Evolutionary conservation across 1,284 basidiomycete species (phyloP).

Genomic region (Malassezia sympodialis): DNA sequence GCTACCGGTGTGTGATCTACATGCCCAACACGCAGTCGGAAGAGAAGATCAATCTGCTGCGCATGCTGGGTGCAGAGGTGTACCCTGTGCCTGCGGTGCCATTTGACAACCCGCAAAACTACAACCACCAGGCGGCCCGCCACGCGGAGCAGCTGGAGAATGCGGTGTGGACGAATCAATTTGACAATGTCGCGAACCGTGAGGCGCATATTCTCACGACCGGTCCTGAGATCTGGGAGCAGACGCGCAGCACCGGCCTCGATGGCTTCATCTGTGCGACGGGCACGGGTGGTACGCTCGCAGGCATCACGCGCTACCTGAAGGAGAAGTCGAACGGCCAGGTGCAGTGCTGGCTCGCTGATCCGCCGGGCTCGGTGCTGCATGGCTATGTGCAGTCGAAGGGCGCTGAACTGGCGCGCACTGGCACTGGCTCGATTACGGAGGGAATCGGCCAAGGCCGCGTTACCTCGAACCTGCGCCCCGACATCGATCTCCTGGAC

Average conservation of each 20-base stretch:
- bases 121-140: conserved; percentile 93
- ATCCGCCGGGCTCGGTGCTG: conserved; percentile 88
- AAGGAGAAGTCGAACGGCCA: conserved; percentile 72
- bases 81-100: conserved; percentile 90
- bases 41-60: conserved; percentile 93
- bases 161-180: conserved; percentile 98
- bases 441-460: conserved; percentile 98
- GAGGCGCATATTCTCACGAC: conserved; percentile 78
- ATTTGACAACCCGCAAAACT: conserved; percentile 90
- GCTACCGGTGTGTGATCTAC: conserved; percentile 98
- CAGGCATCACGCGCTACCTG: conserved; percentile 73
- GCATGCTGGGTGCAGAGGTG: conserved; percentile 94
- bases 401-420: conserved; percentile 62
- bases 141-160: conserved; percentile 74
- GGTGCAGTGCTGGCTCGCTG: conserved; percentile 85
- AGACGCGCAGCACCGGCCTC: conserved; percentile 61
- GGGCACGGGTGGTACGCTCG: conserved; percentile 89
- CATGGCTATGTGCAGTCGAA: conserved; percentile 75
- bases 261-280: conserved; percentile 89
- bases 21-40: conserved; percentile 91
- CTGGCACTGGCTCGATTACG: conserved; percentile 81
- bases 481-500: conserved; percentile 64
- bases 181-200: conserved; percentile 85
- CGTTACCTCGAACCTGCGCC: conserved; percentile 83
- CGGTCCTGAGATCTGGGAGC: conserved; percentile 93